Evolutionary conservation across 75 land plant genomes (phyloP), one percentile per base, ranked within the genome.

Genomic region (Pseudotsuga menziesii): DNA sequence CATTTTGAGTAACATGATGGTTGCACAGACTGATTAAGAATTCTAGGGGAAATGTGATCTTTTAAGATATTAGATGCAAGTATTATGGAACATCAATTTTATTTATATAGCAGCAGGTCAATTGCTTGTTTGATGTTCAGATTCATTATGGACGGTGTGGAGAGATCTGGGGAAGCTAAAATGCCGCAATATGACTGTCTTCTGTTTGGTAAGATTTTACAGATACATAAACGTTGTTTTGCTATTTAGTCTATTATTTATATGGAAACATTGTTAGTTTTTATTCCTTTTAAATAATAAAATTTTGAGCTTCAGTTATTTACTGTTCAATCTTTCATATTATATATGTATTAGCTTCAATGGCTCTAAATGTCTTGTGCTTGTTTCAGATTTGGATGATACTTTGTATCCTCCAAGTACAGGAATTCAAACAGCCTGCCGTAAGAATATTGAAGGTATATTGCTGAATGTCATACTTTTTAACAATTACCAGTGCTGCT

Each of bases 401-500:
- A 82, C 83, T 2, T 41, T 82, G 71, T 82, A 82, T 58, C 83
- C 83, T 61, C 56, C 78, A 52, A 82, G 83, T 57, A 19, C 57
- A 2, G 83, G 83, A n/a, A 27, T 82, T 55, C 76, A 67, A 17
- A 55, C 67, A 44, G 5, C 9, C 48, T 44, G 48, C 9, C 48
- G 48, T 44, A 29, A 19, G 44, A 82, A 82, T 61, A 82, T 82
- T 56, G 81, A 79, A 61, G 75, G 80, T 78, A 73, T n/a, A 12
- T 22, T 20, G 26, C 9, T 9, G 3, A 35, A 7, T 69, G 13
- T 74, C 5, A 52, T 44, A 22, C 3, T 32, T 41, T 56, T 75
- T 7, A 5, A 32, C 22, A 26, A 44, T 44, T 44, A 44, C 48
- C 48, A 44, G 48, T 44, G 5, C 48, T 44, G 48, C 48, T 44